Evolutionary conservation across 2,329 filamentous ascomycete species (phyloP).

Genomic region (Fusarium fujikuroi): DNA sequence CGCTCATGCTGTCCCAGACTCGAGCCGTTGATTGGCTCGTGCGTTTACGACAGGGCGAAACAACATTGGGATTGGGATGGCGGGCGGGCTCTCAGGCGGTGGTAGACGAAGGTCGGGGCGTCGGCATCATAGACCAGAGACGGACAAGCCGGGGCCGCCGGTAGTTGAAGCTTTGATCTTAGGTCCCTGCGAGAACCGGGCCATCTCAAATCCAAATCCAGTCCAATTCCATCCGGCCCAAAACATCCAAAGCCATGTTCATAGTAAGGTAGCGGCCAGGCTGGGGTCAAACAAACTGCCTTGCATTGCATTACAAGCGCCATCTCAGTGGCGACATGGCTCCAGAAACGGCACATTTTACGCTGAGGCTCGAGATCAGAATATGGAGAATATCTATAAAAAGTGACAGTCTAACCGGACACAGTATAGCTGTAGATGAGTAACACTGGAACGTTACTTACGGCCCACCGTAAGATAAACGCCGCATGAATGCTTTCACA

Average conservation of each 20-base stretch:
- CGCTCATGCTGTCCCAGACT: not conserved
- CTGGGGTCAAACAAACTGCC: conserved; percentile 11
- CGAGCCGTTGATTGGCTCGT: conserved; percentile 8
- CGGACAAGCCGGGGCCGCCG: conserved; percentile 35
- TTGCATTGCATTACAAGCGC: conserved; percentile 31
- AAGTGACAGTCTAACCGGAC: conserved; percentile 26
- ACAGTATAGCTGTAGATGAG: conserved; percentile 18
- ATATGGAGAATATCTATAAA: conserved; percentile 36
- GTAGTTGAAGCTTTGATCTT: conserved; percentile 32
- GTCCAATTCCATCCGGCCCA: not conserved
- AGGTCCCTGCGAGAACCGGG: conserved; percentile 14
- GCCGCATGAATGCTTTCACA: conserved; percentile 30
- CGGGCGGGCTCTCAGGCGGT: conserved; percentile 26
- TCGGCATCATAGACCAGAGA: conserved; percentile 5
- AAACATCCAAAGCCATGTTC: not conserved
- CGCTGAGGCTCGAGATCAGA: conserved; percentile 32
- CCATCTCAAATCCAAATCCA: conserved; percentile 15
- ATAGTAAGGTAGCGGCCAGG: conserved; percentile 12
- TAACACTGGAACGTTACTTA: conserved; percentile 39
- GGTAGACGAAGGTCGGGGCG: conserved; percentile 15
- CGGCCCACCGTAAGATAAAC: conserved; percentile 29
- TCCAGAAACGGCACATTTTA: conserved; percentile 30
- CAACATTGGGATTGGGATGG: conserved; percentile 21
- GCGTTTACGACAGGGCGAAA: conserved; percentile 24
- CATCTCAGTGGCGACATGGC: conserved; percentile 28